Evolutionary conservation across 106 monocot genomes (phyloP), one percentile per base, ranked within the genome.

Genomic region (Dioscorea dumetorum): DNA sequence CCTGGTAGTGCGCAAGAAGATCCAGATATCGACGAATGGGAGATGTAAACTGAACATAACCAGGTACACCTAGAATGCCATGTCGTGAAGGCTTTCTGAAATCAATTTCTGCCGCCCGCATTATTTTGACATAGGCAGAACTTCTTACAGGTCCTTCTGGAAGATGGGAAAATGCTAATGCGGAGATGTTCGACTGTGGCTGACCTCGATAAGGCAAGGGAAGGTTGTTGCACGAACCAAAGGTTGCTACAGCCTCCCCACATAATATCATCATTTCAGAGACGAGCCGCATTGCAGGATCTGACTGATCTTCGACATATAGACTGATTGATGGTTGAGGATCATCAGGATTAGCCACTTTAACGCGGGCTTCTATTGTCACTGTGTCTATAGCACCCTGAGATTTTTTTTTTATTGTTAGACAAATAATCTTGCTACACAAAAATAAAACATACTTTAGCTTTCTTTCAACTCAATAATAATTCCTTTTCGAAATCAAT

Each of bases 221-320:
- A 67, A 99, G 87, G 34, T 77, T 87, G 73, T 99, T 87, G 62
- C n/a, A 59, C 34, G 84, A 90, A 66, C 99, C 99, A 83, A 93
- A 99, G 21, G 89, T 82, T 22, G 99, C 99, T 61, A 99, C 49
- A 61, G 71, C 90, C 70, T 99, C 99, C 33, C 90, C 90, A 83
- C 99, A 99, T 13, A 99, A 73, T 71, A 99, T 78, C 99, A 99
- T 99, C 93, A 99, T 90, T 76, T 99, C 99, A 49, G 83, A 87
- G 59, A 99, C 93, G 70, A 93, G 86, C 24, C 90, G 75, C 90
- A 87, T 85, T 61, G 99, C 92, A 62, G 87, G 80, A 35, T 83
- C 69, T 60, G 82, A 81, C 68, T 90, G 90, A 60, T 99, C 77
- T 54, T 91, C 88, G 68, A 87, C 80, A 72, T 92, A 93, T 8